phyloP scores from a whole-genome alignment of 2,329 filamentous ascomycete species.

The Neopestalotiopsis rosae region DNA sequence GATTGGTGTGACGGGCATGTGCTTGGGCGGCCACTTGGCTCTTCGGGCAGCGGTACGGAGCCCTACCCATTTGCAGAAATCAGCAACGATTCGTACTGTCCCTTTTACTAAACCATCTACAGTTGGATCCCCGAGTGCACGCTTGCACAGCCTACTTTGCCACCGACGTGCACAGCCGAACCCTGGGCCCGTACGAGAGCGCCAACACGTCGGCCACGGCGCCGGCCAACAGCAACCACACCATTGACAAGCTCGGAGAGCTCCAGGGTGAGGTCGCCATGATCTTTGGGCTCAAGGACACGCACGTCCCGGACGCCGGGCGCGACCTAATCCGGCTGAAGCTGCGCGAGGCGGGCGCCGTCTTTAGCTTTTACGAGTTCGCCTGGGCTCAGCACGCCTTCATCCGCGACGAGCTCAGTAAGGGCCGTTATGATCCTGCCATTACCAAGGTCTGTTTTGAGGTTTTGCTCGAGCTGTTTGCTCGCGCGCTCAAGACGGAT shows the following conservation, averaged over 20 bases:
- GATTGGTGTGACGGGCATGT: slow-evolving; percentile 87
- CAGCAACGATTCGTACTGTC: background rate
- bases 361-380: slow-evolving; percentile 85
- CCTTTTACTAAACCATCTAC: background rate
- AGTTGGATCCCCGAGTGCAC: slow-evolving; percentile 76
- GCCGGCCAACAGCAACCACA: slow-evolving; percentile 51
- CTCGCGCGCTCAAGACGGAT: slow-evolving; percentile 77
- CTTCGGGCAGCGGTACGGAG: slow-evolving; percentile 59
- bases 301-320: slow-evolving; percentile 83
- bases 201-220: slow-evolving; percentile 51
- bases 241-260: slow-evolving; percentile 60
- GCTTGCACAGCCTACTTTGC: slow-evolving; percentile 89
- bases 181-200: slow-evolving; percentile 66
- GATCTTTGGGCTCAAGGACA: slow-evolving; percentile 93
- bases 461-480: slow-evolving; percentile 86
- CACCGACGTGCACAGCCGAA: slow-evolving; percentile 84
- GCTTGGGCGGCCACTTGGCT: slow-evolving; percentile 86
- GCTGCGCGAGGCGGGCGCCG: slow-evolving; percentile 75
- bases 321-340: slow-evolving; percentile 84
- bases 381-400: slow-evolving; percentile 97
- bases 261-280: slow-evolving; percentile 83
- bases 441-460: slow-evolving; percentile 89
- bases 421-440: slow-evolving; percentile 91
- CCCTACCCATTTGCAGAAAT: background rate
- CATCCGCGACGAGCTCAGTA: slow-evolving; percentile 89